Evolutionary conservation across 371 early-diverging fungal genomes (phyloP), one percentile per base, ranked within the genome.

Genomic region (Mucor saturninus): DNA sequence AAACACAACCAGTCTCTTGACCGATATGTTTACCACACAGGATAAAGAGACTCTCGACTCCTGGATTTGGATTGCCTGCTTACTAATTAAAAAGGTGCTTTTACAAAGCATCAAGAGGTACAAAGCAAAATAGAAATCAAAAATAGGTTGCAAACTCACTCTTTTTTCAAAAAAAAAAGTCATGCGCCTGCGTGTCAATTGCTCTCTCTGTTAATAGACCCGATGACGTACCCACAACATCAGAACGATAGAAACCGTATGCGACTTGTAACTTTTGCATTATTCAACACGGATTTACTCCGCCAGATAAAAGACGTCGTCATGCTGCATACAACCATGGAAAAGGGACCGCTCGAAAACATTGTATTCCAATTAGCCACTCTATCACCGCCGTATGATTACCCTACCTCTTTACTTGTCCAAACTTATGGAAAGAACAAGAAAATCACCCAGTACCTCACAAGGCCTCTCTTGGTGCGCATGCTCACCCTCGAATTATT

Each of bases 21-120:
- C 31, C 9, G 51, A 30, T 0, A 50, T 65, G 53, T 65, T 68
- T 58, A 7, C 46, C 32, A 49, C 52, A 26, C 3, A 48, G 2
- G 39, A 46, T 37, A 42, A 35, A 8, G 59, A 68, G 4, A 28
- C 35, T 2, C 13, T 61, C 5, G 74, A 77, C 46, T 55, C 62
- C 2, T 59, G 66, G 50, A n/a, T 68, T 35, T 71, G 77, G 74
- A 58, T 57, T 3, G 13, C 53, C 5, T 53, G 63, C 14, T 54
- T 73, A 28, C n/a, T 73, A 5, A 55, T 70, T 10, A 66, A 70
- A 46, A 69, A 64, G 39, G 69, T 67, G 5, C 14, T 73, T 0
- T 32, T 73, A 35, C 61, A 58, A 6, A 53, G 54, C n/a, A 57
- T 59, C 14, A 38, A 54, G 8, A 28, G 40, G 50, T 28, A 28